A percentile compares a stretch with the other conserved stretches of the same genome.
phyloP scores from a whole-genome alignment of 257 asterid species.

The Jacaranda mimosifolia region DNA sequence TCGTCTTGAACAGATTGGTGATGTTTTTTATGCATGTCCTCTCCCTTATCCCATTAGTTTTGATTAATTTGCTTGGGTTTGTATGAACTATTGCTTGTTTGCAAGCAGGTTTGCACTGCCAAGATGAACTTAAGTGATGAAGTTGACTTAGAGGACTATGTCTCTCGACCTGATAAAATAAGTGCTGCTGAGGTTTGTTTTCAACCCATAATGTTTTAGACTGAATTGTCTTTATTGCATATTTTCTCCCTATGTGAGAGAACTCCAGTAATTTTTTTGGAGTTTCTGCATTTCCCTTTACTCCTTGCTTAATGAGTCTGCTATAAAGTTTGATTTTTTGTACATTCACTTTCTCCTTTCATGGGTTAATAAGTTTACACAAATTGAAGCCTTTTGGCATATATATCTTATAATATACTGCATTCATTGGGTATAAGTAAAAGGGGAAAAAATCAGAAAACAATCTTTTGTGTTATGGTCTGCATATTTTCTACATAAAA shows the following conservation, averaged over 20 bases:
- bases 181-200: slow-evolving; percentile 6
- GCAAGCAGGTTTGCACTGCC: slow-evolving; percentile 78
- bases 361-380: too few species aligned
- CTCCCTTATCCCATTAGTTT: neutral
- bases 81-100: neutral
- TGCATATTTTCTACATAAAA: too few species aligned
- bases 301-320: too few species aligned
- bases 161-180: slow-evolving; percentile 66
- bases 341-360: neutral
- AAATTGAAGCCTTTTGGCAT: too few species aligned
- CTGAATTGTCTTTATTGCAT: neutral
- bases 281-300: too few species aligned
- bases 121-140: slow-evolving; percentile 89
- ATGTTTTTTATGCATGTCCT: neutral
- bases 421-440: too few species aligned
- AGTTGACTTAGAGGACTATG: slow-evolving; percentile 47
- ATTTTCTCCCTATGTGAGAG: neutral
- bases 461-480: too few species aligned
- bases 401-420: too few species aligned
- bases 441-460: too few species aligned
- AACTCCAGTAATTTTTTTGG: neutral
- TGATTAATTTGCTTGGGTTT: neutral
- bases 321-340: neutral
- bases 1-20: neutral
- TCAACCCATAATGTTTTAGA: too few species aligned